Evolutionary conservation across 441 rosid species (phyloP).

Genomic region (Bocquillonia castaneifolia): DNA sequence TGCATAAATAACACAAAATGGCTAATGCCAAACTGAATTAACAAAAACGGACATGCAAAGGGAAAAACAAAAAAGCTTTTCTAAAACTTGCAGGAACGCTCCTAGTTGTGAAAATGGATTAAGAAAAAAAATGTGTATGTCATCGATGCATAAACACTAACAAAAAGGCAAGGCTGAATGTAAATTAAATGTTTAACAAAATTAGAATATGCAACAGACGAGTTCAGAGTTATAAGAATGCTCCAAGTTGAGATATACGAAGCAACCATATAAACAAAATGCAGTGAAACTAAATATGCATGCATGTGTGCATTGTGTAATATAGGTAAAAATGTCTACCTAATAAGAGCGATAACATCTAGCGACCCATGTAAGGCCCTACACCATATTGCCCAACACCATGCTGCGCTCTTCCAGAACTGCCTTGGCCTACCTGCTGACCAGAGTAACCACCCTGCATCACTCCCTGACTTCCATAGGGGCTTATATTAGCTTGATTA

Average conservation of each 20-base stretch:
- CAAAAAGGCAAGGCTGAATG: not conserved
- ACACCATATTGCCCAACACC: slow-evolving; percentile 38
- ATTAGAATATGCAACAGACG: not conserved
- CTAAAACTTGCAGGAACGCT: too few relatives aligned
- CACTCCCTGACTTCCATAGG: slow-evolving; percentile 38
- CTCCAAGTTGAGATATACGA: not conserved
- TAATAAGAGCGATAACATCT: slow-evolving; percentile 11
- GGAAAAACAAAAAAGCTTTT: too few relatives aligned
- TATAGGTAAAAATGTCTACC: slow-evolving; percentile 14
- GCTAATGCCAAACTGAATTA: too few relatives aligned
- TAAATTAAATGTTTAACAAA: not conserved
- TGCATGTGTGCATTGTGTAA: not conserved
- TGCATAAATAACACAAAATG: too few relatives aligned
- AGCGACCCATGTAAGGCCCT: slow-evolving; percentile 46
- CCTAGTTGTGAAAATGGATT: too few relatives aligned
- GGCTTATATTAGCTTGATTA: slow-evolving; percentile 36
- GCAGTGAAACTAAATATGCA: not conserved
- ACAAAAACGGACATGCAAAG: too few relatives aligned
- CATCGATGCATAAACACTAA: not conserved
- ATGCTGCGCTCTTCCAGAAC: slow-evolving; percentile 38
- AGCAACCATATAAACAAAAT: not conserved
- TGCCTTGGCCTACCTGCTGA: slow-evolving; percentile 36
- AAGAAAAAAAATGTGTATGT: too few relatives aligned
- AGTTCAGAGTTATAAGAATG: not conserved
- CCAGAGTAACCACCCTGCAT: slow-evolving; percentile 35